These are phyloP conservation scores for Phialemonium atrogriseum DNA, from an alignment of 2,329 filamentous ascomycete genomes.

Conservation along the genomic window DNA sequence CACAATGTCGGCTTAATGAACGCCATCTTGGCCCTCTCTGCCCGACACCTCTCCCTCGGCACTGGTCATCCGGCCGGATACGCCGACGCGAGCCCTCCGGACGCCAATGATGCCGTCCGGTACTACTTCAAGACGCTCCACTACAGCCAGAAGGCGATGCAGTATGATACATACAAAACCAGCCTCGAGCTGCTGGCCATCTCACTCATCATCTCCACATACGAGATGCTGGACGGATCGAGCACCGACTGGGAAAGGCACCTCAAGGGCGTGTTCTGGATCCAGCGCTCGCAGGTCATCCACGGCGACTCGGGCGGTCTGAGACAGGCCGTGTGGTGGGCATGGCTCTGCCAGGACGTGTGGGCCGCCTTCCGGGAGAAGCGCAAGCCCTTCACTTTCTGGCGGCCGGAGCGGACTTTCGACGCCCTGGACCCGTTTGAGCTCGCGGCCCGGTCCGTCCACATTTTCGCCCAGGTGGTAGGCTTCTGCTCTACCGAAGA, in stretches of 20 bases:
- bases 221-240: constrained; percentile 52
- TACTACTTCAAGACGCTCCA: constrained; percentile 57
- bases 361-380: constrained; percentile 56
- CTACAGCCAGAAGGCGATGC: constrained; percentile 51
- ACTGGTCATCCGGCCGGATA: background rate
- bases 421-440: constrained; percentile 36
- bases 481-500: constrained; percentile 28
- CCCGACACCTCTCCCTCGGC: background rate
- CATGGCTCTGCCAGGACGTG: constrained; percentile 57
- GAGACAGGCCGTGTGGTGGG: constrained; percentile 54
- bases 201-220: constrained; percentile 51
- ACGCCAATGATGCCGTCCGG: constrained; percentile 28
- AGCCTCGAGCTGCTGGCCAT: constrained; percentile 52
- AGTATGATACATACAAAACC: constrained; percentile 47
- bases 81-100: background rate
- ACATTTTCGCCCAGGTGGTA: constrained; percentile 42
- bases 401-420: constrained; percentile 38
- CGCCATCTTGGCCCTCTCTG: constrained; percentile 10
- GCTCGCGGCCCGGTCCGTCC: constrained; percentile 38
- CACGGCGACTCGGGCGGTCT: constrained; percentile 50
- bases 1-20: constrained; percentile 11
- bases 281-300: constrained; percentile 53
- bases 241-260: constrained; percentile 46
- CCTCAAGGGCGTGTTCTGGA: constrained; percentile 58
- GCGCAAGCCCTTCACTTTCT: constrained; percentile 48